phyloP scores from a whole-genome alignment of 2,329 filamentous ascomycete species.

The Fusarium fracticaudum region DNA sequence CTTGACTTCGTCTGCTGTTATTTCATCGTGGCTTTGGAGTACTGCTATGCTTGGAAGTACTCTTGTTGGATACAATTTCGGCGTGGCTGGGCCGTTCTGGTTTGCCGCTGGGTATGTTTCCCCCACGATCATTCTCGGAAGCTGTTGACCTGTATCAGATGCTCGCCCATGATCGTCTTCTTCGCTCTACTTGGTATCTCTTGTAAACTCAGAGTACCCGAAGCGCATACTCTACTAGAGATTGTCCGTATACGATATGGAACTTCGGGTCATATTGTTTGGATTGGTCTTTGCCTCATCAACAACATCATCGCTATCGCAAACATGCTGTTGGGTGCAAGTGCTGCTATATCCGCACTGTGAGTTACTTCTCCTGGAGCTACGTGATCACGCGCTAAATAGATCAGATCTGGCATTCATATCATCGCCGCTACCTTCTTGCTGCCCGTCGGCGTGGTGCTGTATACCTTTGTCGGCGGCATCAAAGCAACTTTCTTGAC shows the following conservation, averaged over 20 bases:
- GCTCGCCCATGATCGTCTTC: slow-evolving; percentile 65
- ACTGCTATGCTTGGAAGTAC: slow-evolving; percentile 61
- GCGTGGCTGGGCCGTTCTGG: slow-evolving; percentile 66
- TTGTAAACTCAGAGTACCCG: slow-evolving; percentile 61
- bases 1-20: slow-evolving; percentile 62
- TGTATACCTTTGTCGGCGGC: slow-evolving; percentile 53
- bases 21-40: slow-evolving; percentile 65
- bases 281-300: slow-evolving; percentile 61
- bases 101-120: slow-evolving; percentile 58
- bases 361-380: slow-evolving; percentile 16
- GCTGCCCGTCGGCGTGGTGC: slow-evolving; percentile 50
- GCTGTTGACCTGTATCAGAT: slow-evolving; percentile 27
- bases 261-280: slow-evolving; percentile 58
- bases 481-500: slow-evolving; percentile 57
- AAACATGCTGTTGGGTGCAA: slow-evolving; percentile 60
- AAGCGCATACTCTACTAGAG: slow-evolving; percentile 64
- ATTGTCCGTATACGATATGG: slow-evolving; percentile 63
- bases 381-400: background rate
- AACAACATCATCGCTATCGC: slow-evolving; percentile 64
- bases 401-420: slow-evolving; percentile 56
- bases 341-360: slow-evolving; percentile 48
- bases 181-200: slow-evolving; percentile 62
- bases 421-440: slow-evolving; percentile 61
- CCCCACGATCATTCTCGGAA: rapidly evolving
- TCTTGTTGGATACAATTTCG: slow-evolving; percentile 63